A percentile compares a stretch with the other conserved stretches of the same genome.
phyloP scores from a whole-genome alignment of 2,329 filamentous ascomycete genomes.

The Aspergillus sp. region DNA sequence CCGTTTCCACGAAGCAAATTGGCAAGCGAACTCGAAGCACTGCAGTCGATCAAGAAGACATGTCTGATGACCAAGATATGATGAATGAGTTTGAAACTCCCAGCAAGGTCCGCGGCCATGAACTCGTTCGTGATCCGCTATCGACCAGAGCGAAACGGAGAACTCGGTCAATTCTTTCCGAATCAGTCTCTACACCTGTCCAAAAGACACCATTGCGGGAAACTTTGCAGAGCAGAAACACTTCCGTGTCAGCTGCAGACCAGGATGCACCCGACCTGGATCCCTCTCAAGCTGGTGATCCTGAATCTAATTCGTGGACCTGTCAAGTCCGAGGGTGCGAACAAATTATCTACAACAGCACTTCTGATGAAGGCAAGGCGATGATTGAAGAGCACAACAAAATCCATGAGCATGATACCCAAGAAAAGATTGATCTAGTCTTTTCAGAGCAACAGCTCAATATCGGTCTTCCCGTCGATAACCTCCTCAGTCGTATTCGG shows the following conservation, averaged over 20 bases:
- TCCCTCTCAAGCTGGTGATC: conserved; percentile 5
- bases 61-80: conserved; percentile 26
- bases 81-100: conserved; percentile 27
- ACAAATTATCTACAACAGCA: conserved; percentile 27
- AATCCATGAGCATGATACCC: conserved; percentile 30
- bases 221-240: conserved; percentile 17
- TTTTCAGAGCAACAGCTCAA: conserved; percentile 32
- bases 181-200: conserved; percentile 16
- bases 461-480: conserved; percentile 25
- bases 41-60: conserved; percentile 14
- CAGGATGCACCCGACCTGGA: conserved; percentile 9
- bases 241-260: conserved; percentile 3
- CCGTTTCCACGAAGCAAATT: conserved; percentile 34
- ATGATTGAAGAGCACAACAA: conserved; percentile 28
- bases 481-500: conserved; percentile 28
- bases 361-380: conserved; percentile 26
- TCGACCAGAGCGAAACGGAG: conserved; percentile 25
- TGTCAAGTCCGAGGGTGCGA: conserved; percentile 29
- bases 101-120: conserved; percentile 28
- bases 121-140: conserved; percentile 27
- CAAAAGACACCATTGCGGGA: conserved; percentile 26
- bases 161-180: conserved; percentile 24
- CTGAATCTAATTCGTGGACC: conserved; percentile 27
- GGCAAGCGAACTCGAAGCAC: conserved; percentile 37
- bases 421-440: conserved; percentile 31